Percentiles rank a stretch among this genome's conserved stretches.
Evolutionary conservation across 2,329 filamentous ascomycete genomes (phyloP).

Genomic region (Leptographium wingfieldii): DNA sequence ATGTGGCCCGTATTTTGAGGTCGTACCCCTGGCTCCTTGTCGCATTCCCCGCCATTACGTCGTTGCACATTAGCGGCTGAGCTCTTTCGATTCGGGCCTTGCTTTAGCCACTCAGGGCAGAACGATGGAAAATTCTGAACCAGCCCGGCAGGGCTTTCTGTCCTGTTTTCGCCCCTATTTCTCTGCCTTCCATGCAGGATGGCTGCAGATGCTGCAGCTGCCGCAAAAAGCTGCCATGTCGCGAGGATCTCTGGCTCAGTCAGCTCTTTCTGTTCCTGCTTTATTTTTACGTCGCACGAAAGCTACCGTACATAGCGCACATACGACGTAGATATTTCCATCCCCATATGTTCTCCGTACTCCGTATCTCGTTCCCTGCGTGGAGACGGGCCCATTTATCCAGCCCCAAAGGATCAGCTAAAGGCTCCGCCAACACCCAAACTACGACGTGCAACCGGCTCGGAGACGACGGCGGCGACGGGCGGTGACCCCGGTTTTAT

Average conservation of each 20-base stretch:
- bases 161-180: neutral
- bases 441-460: neutral
- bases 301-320: no score
- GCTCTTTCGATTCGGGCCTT: neutral
- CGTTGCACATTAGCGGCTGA: neutral
- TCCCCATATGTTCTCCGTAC: no score
- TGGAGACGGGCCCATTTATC: neutral
- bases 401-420: neutral
- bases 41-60: conserved; percentile 1
- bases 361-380: neutral
- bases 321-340: no score
- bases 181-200: neutral
- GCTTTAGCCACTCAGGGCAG: neutral
- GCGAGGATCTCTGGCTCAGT: no score
- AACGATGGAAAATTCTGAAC: neutral
- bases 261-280: no score
- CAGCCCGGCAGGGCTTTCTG: neutral
- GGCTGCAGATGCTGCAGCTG: no score
- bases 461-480: neutral
- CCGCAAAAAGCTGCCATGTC: no score
- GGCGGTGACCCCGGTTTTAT: neutral
- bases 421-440: neutral
- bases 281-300: no score
- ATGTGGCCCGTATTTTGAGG: no score
- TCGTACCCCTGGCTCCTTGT: neutral